A percentile compares a stretch with the other conserved stretches of the same genome.
These are phyloP conservation scores for Ploettnerulaceae sp. DNA, from an alignment of 2,329 filamentous ascomycete genomes.

Conservation along the genomic window DNA sequence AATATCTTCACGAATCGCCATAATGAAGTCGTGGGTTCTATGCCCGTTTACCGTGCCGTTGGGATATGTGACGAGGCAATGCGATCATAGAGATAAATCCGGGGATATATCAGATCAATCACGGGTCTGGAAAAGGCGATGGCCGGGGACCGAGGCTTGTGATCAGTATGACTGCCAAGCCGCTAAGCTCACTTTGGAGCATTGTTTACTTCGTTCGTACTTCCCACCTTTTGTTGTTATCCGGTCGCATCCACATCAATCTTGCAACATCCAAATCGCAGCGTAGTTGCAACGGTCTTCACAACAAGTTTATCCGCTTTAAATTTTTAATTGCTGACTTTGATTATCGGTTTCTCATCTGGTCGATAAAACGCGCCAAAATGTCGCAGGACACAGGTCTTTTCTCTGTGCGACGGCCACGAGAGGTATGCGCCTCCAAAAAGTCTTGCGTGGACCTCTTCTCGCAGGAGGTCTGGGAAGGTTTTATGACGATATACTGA, in stretches of 20 bases:
- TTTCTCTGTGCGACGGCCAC: constrained; percentile 86
- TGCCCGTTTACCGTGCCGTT: constrained; percentile 4
- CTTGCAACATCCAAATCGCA: too few relatives aligned
- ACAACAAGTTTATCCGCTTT: neutral
- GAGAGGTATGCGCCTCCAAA: constrained; percentile 61
- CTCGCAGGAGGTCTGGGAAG: neutral
- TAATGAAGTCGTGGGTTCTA: constrained; percentile 36
- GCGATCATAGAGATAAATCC: constrained; percentile 5
- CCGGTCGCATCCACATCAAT: constrained; percentile 12
- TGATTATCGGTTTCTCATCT: constrained; percentile 9
- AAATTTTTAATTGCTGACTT: neutral
- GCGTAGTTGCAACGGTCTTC: neutral
- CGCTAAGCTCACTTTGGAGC: constrained; percentile 10
- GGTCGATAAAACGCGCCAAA: constrained; percentile 29
- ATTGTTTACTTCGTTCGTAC: constrained; percentile 20
- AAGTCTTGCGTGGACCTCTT: constrained; percentile 1
- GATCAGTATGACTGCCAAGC: neutral
- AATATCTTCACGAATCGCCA: constrained; percentile 91
- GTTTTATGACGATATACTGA: constrained; percentile 13
- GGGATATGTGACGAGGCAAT: constrained; percentile 4
- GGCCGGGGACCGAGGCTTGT: constrained; percentile 23
- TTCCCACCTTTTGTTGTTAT: constrained; percentile 16
- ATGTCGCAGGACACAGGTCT: constrained; percentile 87
- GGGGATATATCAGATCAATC: constrained; percentile 7
- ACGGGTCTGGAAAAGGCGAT: constrained; percentile 10